These are phyloP conservation scores for Xylaria palmicola DNA, from an alignment of 495 filamentous ascomycete species.

Conservation along the genomic window DNA sequence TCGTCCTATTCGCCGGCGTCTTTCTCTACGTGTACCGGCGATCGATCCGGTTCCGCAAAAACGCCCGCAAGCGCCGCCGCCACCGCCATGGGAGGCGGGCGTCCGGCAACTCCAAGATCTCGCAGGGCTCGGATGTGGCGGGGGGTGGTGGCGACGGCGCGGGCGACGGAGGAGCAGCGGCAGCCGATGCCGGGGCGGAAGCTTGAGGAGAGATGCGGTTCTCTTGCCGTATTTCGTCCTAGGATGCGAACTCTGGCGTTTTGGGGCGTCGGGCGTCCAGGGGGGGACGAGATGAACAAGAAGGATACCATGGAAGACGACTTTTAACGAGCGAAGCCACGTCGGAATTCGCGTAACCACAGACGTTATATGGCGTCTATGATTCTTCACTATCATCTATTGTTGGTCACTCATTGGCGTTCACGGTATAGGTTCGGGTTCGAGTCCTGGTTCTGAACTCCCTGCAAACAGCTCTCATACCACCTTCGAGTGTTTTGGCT, in stretches of 20 bases:
- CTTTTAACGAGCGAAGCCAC: neutral
- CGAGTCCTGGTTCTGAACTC: neutral
- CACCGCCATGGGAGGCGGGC: slow-evolving; percentile 2
- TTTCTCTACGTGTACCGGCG: slow-evolving; percentile 12
- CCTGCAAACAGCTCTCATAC: neutral
- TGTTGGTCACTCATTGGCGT: neutral
- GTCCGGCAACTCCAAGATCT: slow-evolving; percentile 9
- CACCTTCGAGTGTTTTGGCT: neutral
- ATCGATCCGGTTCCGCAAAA: slow-evolving; percentile 7
- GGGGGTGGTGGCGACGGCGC: neutral
- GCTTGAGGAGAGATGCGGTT: neutral
- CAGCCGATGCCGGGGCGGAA: neutral
- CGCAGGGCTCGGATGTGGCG: slow-evolving; percentile 3
- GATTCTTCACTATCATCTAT: neutral
- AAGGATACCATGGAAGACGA: neutral
- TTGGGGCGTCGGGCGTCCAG: neutral
- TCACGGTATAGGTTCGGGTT: neutral
- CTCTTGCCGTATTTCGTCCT: neutral
- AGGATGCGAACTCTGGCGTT: neutral
- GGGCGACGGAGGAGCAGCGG: neutral
- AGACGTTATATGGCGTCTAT: neutral
- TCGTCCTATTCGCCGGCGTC: slow-evolving; percentile 1
- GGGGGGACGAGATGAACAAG: neutral
- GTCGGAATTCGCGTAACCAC: neutral
- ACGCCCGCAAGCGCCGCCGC: slow-evolving; percentile 8